Base-by-base conservation (phyloP, 768 basidiomycete genomes). In the Termitomyces eurrhizus region DNA sequence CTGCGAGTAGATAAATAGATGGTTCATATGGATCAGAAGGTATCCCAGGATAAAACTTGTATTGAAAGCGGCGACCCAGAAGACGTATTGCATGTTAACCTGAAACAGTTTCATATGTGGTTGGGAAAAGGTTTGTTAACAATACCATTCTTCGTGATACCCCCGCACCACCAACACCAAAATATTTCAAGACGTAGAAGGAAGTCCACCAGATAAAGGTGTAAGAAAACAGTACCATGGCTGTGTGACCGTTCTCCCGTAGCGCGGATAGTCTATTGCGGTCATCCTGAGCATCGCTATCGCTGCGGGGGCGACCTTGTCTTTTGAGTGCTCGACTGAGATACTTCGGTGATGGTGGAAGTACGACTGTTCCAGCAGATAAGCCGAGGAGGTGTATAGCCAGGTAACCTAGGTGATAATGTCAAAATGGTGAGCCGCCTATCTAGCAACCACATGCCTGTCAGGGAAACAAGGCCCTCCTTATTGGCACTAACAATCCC, bases 1-100 rank as follows among this genome's bases (percentile, higher is more conserved):
- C 18, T 74, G 72, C 0, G 68, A 65, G 45, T 63, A 64, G 6
- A 58, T 52, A 1, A 64, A 68, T 62, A 64, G 78, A 72, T 93
- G 89, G 45, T 74, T 66, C 57, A 90, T 79, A 65, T 98, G 92
- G 46, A 97, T 74, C 26, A 87, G 62, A 45, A 95, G 78, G 74
- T 97, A 96, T 13, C 83, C 85, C 6, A 94, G 79, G 16, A 98
- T 75, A 76, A 94, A 94, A 3, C 87, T 82, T 0, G 88, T 87
- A 70, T 98, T 98, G 84, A 85, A 96, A 11, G 92, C 94, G 1
- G 85, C 82, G 8, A 90, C 82, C 94, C 95, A 98, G 18, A 94
- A 72, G 39, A 95, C 85, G 72, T 99, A 98, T 4, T 90, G 81
- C 35, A 93, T 66, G 68, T 98, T 98, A 49, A 88, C 92, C 95